Base-by-base conservation (phyloP, 139 green algal species). In the Chlamydomonas eustigma region DNA sequence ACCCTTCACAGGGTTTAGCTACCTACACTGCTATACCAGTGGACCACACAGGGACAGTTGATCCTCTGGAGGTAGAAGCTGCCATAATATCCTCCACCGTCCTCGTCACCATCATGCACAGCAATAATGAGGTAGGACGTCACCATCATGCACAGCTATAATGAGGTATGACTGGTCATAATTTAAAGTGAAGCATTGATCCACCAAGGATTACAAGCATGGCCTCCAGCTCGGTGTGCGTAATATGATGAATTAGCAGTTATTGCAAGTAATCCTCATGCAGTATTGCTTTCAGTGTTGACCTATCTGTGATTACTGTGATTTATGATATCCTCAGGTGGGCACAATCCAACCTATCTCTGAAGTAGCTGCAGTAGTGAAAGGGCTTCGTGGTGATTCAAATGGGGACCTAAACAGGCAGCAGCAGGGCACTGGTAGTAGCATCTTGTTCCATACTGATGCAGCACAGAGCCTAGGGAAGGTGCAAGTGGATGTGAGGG, bases 61-160 rank as follows among this genome's bases (percentile, higher is more conserved):
- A 78, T 18, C 31, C 76, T 34, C 75, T 50, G 12, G 84, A 76
- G 24, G 82, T 94, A 24, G 58, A 64, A 25, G 77, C 82, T 0
- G 86, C 88, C 5, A 36, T 76, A n/a, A 68, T 5, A 38, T 66
- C 71, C n/a, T 12, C 50, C 25, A 75, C 68, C 1, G 79, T 78
- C 30, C 84, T 97, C 8, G 76, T 93, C 1, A 89, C 83, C 0
- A 63, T 96, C 35, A 96, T 96, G 92, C 92, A 97, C 83, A 78
- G 64, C 64, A 95, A 96, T 81, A 96, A 96, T 78, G 90, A 94
- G 83, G 74, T 87, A n/a, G n/a, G n/a, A n/a, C 8, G 76, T 93
- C 1, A 89, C 83, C 0, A 63, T 96, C 35, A 96, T 96, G 92
- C 92, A 97, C 83, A 78, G 64, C 64, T 94, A 96, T 81, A 96